These are phyloP conservation scores for Yamadazyma buinensis DNA, from an alignment of 1,139 yeast genomes.

Conservation along the genomic window DNA sequence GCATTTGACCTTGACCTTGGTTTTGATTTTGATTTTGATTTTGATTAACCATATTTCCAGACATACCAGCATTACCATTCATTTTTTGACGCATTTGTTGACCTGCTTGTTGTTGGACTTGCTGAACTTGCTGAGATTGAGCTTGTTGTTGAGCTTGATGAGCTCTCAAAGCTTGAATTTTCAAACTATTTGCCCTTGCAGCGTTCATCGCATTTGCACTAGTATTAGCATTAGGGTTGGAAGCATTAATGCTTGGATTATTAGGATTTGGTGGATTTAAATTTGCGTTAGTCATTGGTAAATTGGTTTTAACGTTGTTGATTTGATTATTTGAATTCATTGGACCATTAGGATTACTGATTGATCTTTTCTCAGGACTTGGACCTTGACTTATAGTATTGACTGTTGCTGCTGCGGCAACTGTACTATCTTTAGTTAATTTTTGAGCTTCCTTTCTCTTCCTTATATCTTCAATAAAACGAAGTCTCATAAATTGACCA, in stretches of 20 bases:
- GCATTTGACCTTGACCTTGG: slow-evolving; percentile 10
- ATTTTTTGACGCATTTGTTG: slow-evolving; percentile 9
- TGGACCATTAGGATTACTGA: slow-evolving; percentile 2
- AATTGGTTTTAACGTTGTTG: neutral
- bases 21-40: slow-evolving; percentile 8
- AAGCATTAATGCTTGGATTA: slow-evolving; percentile 2
- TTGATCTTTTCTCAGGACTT: slow-evolving; percentile 13
- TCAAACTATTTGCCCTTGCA: slow-evolving; percentile 3
- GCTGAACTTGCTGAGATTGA: slow-evolving; percentile 9
- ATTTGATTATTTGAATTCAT: neutral
- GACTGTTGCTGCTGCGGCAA: slow-evolving; percentile 28
- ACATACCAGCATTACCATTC: too few species aligned
- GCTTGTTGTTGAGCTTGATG: slow-evolving; percentile 19
- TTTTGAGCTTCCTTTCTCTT: slow-evolving; percentile 44
- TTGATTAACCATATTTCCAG: slow-evolving; percentile 11
- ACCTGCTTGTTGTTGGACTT: neutral
- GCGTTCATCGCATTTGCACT: slow-evolving; percentile 3
- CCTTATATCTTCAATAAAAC: slow-evolving; percentile 46
- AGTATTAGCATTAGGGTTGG: slow-evolving; percentile 1
- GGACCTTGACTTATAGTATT: slow-evolving; percentile 23
- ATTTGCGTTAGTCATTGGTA: neutral
- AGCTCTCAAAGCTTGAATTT: slow-evolving; percentile 16
- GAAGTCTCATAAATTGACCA: slow-evolving; percentile 46
- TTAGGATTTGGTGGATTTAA: neutral
- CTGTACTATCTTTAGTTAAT: slow-evolving; percentile 39